Conservation (phyloP, 169 alveolate genomes). For the Plasmodium vivax region DNA sequence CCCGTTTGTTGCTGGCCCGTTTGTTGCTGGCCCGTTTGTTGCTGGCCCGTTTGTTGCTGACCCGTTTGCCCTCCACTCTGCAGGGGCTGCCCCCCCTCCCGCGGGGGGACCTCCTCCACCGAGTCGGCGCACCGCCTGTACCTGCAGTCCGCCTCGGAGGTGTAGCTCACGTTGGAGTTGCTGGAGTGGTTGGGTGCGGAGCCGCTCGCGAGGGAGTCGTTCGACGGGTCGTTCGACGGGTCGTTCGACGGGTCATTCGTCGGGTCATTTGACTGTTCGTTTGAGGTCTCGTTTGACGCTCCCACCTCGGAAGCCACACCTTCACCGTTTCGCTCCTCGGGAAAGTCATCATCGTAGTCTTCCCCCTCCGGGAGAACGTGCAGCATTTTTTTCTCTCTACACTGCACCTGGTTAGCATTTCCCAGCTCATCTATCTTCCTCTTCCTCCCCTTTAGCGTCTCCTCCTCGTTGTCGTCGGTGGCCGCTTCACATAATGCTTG, state of each 20-base stretch:
- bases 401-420: neutral
- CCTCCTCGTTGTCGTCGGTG: neutral
- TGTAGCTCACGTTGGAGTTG: neutral
- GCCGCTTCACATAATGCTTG: neutral
- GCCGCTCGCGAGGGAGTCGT: neutral
- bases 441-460: neutral
- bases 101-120: neutral
- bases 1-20: too few species aligned
- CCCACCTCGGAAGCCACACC: too few species aligned
- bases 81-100: neutral
- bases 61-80: neutral
- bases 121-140: neutral
- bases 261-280: neutral
- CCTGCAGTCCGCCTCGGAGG: neutral
- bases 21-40: too few species aligned
- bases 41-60: too few species aligned
- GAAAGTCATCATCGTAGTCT: neutral
- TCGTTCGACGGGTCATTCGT: neutral
- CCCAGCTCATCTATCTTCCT: conserved; percentile 11
- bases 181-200: neutral
- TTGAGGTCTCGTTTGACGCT: neutral
- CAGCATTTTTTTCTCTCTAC: neutral
- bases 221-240: neutral
- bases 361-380: neutral
- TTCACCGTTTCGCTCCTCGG: neutral